Evolutionary conservation across 2,329 filamentous ascomycete species (phyloP).

Genomic region (Helotiales sp.): DNA sequence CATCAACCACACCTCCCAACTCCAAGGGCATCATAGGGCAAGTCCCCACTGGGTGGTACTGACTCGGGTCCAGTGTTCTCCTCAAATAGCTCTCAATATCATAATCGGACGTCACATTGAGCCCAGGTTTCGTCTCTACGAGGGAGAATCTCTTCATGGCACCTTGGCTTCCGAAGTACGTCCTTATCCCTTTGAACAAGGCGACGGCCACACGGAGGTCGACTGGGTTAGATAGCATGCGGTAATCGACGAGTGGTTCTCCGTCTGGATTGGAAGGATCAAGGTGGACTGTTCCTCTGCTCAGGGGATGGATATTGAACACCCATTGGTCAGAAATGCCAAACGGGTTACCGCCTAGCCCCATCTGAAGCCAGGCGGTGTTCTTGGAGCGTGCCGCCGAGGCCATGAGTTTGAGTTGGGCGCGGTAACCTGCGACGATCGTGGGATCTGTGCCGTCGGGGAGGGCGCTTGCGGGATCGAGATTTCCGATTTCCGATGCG

Average conservation of each 20-base stretch:
- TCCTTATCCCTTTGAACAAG: background rate
- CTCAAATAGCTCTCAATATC: slow-evolving; percentile 38
- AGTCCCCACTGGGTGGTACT: slow-evolving; percentile 47
- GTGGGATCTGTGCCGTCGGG: slow-evolving; percentile 3
- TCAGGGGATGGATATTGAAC: slow-evolving; percentile 37
- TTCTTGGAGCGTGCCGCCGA: background rate
- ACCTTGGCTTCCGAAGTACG: slow-evolving; percentile 22
- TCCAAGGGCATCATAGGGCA: slow-evolving; percentile 25
- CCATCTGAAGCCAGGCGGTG: slow-evolving; percentile 8
- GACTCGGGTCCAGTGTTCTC: slow-evolving; percentile 42
- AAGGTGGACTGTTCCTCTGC: slow-evolving; percentile 44
- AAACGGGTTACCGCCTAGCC: slow-evolving; percentile 3
- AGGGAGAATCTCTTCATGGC: slow-evolving; percentile 40
- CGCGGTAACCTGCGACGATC: slow-evolving; percentile 17
- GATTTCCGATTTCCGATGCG: background rate
- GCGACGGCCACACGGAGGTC: slow-evolving; percentile 44
- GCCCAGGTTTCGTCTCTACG: slow-evolving; percentile 42
- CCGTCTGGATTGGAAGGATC: slow-evolving; percentile 36
- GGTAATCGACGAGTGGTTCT: slow-evolving; percentile 44
- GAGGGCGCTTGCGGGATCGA: background rate
- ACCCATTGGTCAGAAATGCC: background rate
- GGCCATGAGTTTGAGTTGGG: slow-evolving; percentile 16
- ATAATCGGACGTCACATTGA: slow-evolving; percentile 34
- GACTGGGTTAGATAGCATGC: slow-evolving; percentile 45
- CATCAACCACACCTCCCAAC: slow-evolving; percentile 29